Conservation (phyloP, 2,329 filamentous ascomycete genomes). For the Sclerotinia borealis region DNA sequence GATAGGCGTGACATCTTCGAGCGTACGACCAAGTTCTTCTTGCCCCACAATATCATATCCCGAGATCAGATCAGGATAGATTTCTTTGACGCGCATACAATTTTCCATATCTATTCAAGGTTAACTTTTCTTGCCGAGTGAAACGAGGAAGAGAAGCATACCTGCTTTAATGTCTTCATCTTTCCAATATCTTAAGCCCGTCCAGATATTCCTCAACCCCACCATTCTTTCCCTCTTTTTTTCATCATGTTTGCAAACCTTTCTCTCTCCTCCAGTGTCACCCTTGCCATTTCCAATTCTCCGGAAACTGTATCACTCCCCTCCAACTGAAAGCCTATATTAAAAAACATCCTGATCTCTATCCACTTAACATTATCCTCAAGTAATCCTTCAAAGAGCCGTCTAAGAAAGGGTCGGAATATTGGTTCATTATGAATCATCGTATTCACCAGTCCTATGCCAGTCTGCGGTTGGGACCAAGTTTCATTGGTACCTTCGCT, state of each 20-base stretch:
- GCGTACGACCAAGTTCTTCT: constrained; percentile 69
- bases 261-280: constrained; percentile 61
- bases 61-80: constrained; percentile 69
- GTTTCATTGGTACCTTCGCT: constrained; percentile 60
- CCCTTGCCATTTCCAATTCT: constrained; percentile 41
- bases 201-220: constrained; percentile 83
- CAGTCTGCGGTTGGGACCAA: constrained; percentile 70
- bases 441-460: constrained; percentile 64
- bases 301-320: constrained; percentile 23
- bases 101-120: constrained; percentile 60
- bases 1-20: constrained; percentile 69
- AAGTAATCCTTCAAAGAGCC: constrained; percentile 61
- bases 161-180: constrained; percentile 61
- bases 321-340: constrained; percentile 60
- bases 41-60: constrained; percentile 86
- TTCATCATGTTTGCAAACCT: constrained; percentile 66
- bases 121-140: background rate
- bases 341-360: constrained; percentile 59
- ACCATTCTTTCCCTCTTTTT: constrained; percentile 65
- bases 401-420: constrained; percentile 66
- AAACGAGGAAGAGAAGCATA: constrained; percentile 9
- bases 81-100: constrained; percentile 72
- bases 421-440: constrained; percentile 85
- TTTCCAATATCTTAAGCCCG: constrained; percentile 55
- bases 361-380: constrained; percentile 77